These are phyloP conservation scores for Opeltia flavorubescens DNA, from an alignment of 495 filamentous ascomycete genomes.

Conservation along the genomic window DNA sequence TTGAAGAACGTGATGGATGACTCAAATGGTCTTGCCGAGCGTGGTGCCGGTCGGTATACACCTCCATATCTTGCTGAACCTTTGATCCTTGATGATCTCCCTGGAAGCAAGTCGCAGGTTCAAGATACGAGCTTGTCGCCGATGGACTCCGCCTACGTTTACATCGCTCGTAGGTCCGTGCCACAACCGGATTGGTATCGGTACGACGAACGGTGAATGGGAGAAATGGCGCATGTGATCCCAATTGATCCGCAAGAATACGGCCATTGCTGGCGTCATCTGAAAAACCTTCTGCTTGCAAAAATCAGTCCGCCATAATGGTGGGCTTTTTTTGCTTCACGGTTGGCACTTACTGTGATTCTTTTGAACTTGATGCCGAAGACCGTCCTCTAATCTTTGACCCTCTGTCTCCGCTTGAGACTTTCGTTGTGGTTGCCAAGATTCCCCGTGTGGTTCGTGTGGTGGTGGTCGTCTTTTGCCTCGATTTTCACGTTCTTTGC, in stretches of 20 bases:
- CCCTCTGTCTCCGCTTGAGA: too few species aligned
- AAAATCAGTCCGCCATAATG: not conserved
- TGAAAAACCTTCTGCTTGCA: not conserved
- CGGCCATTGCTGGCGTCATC: not conserved
- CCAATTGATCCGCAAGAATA: constrained; percentile 7
- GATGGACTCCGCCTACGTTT: constrained; percentile 13
- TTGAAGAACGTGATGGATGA: not conserved
- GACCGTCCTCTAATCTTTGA: too few species aligned
- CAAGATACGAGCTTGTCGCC: constrained; percentile 18
- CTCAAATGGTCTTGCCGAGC: not conserved
- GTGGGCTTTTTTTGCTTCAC: too few species aligned
- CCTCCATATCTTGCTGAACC: not conserved
- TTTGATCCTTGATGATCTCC: not conserved
- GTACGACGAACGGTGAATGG: constrained; percentile 4
- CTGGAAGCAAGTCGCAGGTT: constrained; percentile 4
- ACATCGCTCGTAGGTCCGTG: not conserved
- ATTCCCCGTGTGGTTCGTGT: not conserved
- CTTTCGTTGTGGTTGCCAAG: not conserved
- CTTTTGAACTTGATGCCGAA: too few species aligned
- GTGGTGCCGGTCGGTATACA: not conserved
- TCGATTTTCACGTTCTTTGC: not conserved
- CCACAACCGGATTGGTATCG: not conserved
- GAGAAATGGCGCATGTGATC: constrained; percentile 13
- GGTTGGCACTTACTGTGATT: too few species aligned
- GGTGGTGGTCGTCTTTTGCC: not conserved